Evolutionary conservation across 805 yeast species (phyloP), one percentile per base, ranked within the genome.

Genomic region (Sporopachydermia lactativora): DNA sequence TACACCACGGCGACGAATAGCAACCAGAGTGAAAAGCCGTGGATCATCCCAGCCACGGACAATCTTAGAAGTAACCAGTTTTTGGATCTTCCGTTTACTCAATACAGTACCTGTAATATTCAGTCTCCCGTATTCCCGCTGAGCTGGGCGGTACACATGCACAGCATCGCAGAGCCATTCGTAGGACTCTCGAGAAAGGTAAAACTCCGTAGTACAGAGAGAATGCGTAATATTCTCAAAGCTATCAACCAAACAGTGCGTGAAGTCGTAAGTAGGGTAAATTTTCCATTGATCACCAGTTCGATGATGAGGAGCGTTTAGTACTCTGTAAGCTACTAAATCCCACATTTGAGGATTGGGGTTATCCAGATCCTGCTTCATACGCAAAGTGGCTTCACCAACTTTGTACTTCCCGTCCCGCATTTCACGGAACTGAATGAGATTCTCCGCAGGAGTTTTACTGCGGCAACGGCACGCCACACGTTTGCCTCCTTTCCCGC

Each of bases 331-430:
- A 8, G 98, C 98, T 46, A 92, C 92, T 48, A 92, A 71, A 63
- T 92, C 99, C 99, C 99, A 92, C 98, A 92, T 92, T 65, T 92
- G 98, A 14, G 99, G 99, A 47, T 84, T 82, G 47, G 96, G 95
- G 14, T 92, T 81, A 5, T 61, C 57, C 47, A 92, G 65, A 54
- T 92, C 95, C 68, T 85, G 96, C 59, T 89, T 89, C 97, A 92
- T 92, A 65, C 99, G 80, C 57, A 92, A 70, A 6, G 86, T 85
- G 19, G 95, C 97, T 60, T 84, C 83, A 49, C 97, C 97, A 35
- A 86, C 86, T 49, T 73, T 68, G 63, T 81, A 92, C 47, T 68
- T 66, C 36, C 98, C 98, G 54, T 85, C 85, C 55, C 80, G 75
- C 99, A 92, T 92, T 43, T 72, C 77, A 58, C 95, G 73, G 62